Conservation (phyloP, 169 alveolate genomes). For the Eimeria falciformis region DNA sequence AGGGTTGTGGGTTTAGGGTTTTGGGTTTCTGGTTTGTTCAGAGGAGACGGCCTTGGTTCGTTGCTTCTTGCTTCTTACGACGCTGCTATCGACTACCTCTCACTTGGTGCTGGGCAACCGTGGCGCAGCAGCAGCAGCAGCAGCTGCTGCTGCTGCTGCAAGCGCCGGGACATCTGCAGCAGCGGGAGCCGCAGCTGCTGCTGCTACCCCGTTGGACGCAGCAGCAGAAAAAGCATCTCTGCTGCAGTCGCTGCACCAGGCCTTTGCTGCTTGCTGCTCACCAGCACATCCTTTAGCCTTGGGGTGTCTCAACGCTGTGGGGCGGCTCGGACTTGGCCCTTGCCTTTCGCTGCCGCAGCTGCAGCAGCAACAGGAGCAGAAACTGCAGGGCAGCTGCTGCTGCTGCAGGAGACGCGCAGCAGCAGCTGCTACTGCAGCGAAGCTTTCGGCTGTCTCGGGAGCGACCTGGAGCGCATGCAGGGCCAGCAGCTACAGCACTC, state of each 20-base stretch:
- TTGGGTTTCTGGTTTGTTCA: constrained; percentile 11
- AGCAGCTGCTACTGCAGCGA: constrained; percentile 24
- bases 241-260: constrained; percentile 55
- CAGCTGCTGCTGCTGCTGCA: constrained; percentile 14
- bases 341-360: constrained; percentile 34
- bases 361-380: neutral
- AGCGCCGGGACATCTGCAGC: neutral
- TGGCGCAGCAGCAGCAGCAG: constrained; percentile 56
- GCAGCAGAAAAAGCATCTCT: constrained; percentile 18
- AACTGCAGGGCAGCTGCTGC: constrained; percentile 7
- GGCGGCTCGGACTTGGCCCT: constrained; percentile 25
- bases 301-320: constrained; percentile 26
- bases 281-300: constrained; percentile 23
- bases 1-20: constrained; percentile 37
- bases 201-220: constrained; percentile 2
- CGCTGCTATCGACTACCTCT: neutral
- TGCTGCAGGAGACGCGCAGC: constrained; percentile 45
- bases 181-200: constrained; percentile 20
- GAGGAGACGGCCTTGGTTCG: constrained; percentile 59
- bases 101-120: constrained; percentile 18
- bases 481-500: constrained; percentile 52
- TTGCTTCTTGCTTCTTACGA: constrained; percentile 17
- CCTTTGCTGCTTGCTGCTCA: constrained; percentile 30
- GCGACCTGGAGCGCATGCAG: constrained; percentile 51
- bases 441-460: constrained; percentile 13